Evolutionary conservation across 345 rosid species (phyloP).

Genomic region (Limnanthes douglasii): DNA sequence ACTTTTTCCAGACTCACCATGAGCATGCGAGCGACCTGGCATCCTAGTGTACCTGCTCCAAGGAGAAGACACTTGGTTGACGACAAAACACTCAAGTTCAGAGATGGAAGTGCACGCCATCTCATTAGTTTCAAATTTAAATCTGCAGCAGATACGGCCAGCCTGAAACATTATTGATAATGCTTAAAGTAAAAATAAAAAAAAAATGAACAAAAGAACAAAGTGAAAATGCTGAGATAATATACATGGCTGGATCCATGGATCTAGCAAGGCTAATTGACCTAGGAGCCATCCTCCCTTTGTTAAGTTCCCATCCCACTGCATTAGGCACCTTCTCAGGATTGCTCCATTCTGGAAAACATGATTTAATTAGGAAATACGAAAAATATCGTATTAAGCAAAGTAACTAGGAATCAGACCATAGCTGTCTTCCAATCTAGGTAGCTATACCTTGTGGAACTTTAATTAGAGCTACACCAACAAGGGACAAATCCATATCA

Average conservation of each 20-base stretch:
- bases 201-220: constrained; percentile 1
- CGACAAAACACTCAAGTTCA: constrained; percentile 47
- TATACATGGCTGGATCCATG: constrained; percentile 80
- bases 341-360: constrained; percentile 35
- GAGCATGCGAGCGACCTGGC: constrained; percentile 94
- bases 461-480: constrained; percentile 55
- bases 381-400: background rate
- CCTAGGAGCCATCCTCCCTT: constrained; percentile 41
- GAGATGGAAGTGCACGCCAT: constrained; percentile 94
- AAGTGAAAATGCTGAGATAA: constrained; percentile 3
- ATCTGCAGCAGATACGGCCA: constrained; percentile 87
- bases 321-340: constrained; percentile 31
- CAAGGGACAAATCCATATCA: constrained; percentile 64
- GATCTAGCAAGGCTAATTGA: constrained; percentile 77
- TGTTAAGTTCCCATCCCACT: constrained; percentile 87
- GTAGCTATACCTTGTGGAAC: constrained; percentile 61
- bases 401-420: constrained; percentile 4
- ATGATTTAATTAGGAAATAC: constrained; percentile 5
- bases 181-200: constrained; percentile 5
- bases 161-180: constrained; percentile 23
- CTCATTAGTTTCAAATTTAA: constrained; percentile 92
- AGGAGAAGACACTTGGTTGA: constrained; percentile 86
- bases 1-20: constrained; percentile 32
- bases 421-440: constrained; percentile 22
- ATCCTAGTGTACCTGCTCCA: constrained; percentile 95